Evolutionary conservation across 1,139 yeast genomes (phyloP), one percentile per base, ranked within the genome.

Genomic region (Wickerhamomyces sp.): DNA sequence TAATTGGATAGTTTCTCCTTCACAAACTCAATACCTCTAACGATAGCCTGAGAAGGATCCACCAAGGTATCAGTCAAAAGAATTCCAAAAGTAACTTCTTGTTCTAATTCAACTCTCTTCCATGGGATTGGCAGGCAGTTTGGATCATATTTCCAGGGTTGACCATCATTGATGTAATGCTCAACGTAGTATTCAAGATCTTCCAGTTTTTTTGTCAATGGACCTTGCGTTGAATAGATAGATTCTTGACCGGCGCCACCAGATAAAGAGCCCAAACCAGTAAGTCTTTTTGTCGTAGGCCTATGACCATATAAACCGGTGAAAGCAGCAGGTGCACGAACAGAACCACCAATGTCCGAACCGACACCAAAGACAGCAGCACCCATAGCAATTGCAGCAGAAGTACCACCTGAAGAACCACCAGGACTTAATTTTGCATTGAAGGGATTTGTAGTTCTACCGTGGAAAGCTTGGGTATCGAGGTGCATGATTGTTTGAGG

Each of bases 401-500:
- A 86, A 54, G 81, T 89, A 47, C 93, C 93, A 32, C 88, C 83
- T 5, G 87, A 78, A 1, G 87, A 78, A 14, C 93, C 93, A 42
- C 83, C 83, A 4, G 78, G 66, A 22, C 77, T 68, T 37, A 75
- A 54, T 21, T 66, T 58, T n/a, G 73, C 61, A 50, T 77, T 76
- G 53, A 55, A 59, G 1, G 82, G 77, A 51, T 76, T 77, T 35
- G 71, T 58, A 10, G 78, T 68, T 48, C 75, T 61, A 4, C 82
- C 82, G 33, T 57, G 62, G 45, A 69, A 61, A 50, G 63, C 65
- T 49, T 70, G 64, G 14, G 75, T 70, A 44, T 72, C 78, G 33
- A 71, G 51, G 45, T 70, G 75, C 81, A 76, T 75, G 37, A 75
- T 60, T 10, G 75, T 56, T 53, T 74, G 79, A n/a, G 82, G 82